Evolutionary conservation across 2,329 filamentous ascomycete species (phyloP).

Genomic region (Venturia effusa): DNA sequence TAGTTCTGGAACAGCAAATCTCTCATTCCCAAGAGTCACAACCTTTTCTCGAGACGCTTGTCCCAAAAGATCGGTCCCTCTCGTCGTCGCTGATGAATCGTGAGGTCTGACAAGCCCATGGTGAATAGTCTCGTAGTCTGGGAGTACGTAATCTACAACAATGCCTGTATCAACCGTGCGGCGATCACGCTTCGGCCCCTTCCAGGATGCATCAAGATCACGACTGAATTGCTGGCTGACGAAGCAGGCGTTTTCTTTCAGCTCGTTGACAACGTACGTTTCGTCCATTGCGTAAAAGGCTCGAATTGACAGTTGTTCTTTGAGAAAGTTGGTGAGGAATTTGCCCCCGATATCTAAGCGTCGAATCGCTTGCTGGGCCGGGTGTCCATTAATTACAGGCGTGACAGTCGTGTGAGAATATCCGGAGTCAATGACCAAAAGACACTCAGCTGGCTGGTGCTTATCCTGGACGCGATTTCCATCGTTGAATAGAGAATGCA

Average conservation of each 20-base stretch:
- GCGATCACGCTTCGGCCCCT: conserved; percentile 54
- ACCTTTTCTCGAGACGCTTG: conserved; percentile 57
- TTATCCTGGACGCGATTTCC: neutral
- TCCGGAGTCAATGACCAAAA: conserved; percentile 83
- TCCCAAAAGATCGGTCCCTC: conserved; percentile 22
- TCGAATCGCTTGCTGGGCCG: conserved; percentile 70
- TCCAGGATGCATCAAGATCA: conserved; percentile 79
- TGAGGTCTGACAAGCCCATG: conserved; percentile 68
- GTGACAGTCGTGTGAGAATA: conserved; percentile 91
- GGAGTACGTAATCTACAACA: conserved; percentile 83
- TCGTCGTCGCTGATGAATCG: conserved; percentile 33
- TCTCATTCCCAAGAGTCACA: conserved; percentile 79
- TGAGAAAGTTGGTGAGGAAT: conserved; percentile 83
- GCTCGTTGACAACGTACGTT: conserved; percentile 84
- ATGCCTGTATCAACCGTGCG: conserved; percentile 41
- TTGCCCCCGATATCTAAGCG: conserved; percentile 88
- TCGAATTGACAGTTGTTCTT: conserved; percentile 76
- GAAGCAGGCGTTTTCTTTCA: conserved; percentile 85
- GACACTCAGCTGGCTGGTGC: conserved; percentile 55
- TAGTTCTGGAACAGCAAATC: conserved; percentile 81
- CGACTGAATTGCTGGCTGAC: conserved; percentile 64
- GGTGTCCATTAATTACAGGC: conserved; percentile 69
- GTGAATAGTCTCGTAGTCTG: conserved; percentile 57
- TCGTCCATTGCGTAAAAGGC: conserved; percentile 96
- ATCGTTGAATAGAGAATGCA: conserved; percentile 50